A percentile compares a stretch with the other conserved stretches of the same genome.
Conservation (phyloP, 805 yeast species). For the Teunomyces lycoperdinae region DNA sequence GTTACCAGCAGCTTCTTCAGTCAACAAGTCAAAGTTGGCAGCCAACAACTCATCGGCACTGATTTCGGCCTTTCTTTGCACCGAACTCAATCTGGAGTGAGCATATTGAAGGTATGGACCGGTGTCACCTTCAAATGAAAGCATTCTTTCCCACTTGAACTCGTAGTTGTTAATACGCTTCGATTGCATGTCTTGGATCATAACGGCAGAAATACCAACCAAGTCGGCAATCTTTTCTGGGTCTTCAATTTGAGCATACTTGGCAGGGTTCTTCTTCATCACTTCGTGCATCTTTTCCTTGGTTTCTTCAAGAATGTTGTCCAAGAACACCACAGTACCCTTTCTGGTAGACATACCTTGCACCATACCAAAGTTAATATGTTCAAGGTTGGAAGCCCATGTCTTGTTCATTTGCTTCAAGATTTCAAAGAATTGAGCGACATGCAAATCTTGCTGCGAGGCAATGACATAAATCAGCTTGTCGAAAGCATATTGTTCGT, state of each 20-base stretch:
- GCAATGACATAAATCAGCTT: conserved; percentile 97
- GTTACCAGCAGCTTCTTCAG: conserved; percentile 67
- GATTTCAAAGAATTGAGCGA: conserved; percentile 91
- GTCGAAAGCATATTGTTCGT: conserved; percentile 80
- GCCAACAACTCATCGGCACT: conserved; percentile 37
- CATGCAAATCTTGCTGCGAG: conserved; percentile 91
- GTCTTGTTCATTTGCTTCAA: conserved; percentile 84
- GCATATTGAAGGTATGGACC: conserved; percentile 99
- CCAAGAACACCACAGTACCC: conserved; percentile 98
- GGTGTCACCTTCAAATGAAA: conserved; percentile 97
- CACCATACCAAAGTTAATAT: conserved; percentile 96
- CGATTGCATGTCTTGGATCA: conserved; percentile 98
- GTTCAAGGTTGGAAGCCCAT: conserved; percentile 80
- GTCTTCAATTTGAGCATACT: conserved; percentile 87
- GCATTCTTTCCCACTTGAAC: conserved; percentile 98
- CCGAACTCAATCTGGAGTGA: conserved; percentile 93
- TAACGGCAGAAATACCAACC: conserved; percentile 94
- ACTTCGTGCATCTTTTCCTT: conserved; percentile 94
- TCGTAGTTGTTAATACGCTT: conserved; percentile 95
- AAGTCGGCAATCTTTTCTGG: conserved; percentile 95
- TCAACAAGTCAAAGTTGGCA: conserved; percentile 60
- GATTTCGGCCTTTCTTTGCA: conserved; percentile 75
- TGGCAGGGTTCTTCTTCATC: conserved; percentile 86
- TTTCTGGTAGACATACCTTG: conserved; percentile 97
- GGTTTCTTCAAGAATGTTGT: conserved; percentile 88